phyloP scores from a whole-genome alignment of 768 basidiomycete genomes.

The Ephemerocybe angulata region DNA sequence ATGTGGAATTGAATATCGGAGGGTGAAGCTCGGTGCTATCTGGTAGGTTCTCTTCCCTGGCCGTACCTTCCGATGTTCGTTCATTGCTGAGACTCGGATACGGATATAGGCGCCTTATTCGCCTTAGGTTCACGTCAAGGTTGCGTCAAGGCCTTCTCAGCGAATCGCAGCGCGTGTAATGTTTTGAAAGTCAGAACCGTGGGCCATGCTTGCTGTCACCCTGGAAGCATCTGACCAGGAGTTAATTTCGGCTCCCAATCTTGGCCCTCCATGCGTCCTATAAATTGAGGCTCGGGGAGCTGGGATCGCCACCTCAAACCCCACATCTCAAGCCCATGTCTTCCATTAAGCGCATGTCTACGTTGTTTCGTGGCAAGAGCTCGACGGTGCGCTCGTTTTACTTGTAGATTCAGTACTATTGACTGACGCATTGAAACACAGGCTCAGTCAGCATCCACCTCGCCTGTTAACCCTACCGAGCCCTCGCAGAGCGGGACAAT shows the following conservation, averaged over 20 bases:
- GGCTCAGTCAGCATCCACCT: background rate
- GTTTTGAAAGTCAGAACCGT: no score
- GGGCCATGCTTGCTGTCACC: constrained; percentile 7
- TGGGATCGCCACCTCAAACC: background rate
- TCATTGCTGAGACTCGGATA: no score
- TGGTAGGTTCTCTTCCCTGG: no score
- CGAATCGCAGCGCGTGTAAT: background rate
- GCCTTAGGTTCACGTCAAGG: background rate
- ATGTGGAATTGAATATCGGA: no score
- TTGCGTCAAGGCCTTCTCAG: no score
- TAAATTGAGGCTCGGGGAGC: background rate
- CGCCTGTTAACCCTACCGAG: background rate
- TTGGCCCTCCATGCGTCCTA: background rate
- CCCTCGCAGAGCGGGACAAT: background rate
- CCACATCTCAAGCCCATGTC: background rate
- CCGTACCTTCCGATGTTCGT: no score
- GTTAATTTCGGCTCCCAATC: background rate
- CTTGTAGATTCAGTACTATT: no score
- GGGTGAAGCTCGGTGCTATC: no score
- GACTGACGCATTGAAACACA: background rate
- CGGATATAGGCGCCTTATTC: no score
- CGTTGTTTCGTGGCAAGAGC: constrained; percentile 7
- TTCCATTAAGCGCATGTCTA: constrained; percentile 9
- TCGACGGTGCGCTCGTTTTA: no score
- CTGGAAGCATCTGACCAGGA: background rate